Base-by-base conservation (phyloP, 2,329 filamentous ascomycete species). In the Decorospora gaudefroyi region DNA sequence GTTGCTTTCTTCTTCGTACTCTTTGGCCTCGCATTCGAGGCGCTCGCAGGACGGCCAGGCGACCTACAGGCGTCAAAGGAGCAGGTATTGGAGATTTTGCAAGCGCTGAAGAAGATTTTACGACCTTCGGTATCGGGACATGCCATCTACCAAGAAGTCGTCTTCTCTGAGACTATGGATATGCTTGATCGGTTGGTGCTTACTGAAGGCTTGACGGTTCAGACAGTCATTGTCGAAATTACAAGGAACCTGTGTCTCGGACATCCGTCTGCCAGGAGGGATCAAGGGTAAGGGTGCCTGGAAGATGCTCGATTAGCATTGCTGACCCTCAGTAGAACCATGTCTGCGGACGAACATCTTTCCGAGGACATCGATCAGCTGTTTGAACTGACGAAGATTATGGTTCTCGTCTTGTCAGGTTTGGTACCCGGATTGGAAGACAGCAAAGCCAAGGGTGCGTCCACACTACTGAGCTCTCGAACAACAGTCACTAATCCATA, bases 1-100 rank as follows among this genome's bases (percentile, higher is more conserved):
- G 90, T 97, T 1, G 93, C 93, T 0, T 99, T 99, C 78, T 99
- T 99, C 76, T 99, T 99, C 62, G 92, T 99, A 10, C 80, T 99
- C 0, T 99, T 97, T 60, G 93, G 93, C 8, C 85, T 99, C 44
- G 90, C 92, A 0, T 97, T 99, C 58, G 95, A 99, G 72, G 92
- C 95, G 12, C 80, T 99, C 15, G 92, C 92, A 6, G 90, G 89
- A 5, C 84, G 90, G 32, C 85, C 87, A 4, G 80, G 82, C 22
- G 84, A 87, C 56, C 77, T 85, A 8, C 78, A 90, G 19, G 85
- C 84, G 3, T 84, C 83, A 0, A 85, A 86, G 53, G 85, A 87
- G 53, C 90, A 96, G 65, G 90, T 87, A 5, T 74, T 96, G 18
- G 90, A 90, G 49, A 96, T 99, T 39, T 77, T 99, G 13, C 85